Evolutionary conservation across 139 green algal species (phyloP).

Genomic region (Picochlorum costavermella): DNA sequence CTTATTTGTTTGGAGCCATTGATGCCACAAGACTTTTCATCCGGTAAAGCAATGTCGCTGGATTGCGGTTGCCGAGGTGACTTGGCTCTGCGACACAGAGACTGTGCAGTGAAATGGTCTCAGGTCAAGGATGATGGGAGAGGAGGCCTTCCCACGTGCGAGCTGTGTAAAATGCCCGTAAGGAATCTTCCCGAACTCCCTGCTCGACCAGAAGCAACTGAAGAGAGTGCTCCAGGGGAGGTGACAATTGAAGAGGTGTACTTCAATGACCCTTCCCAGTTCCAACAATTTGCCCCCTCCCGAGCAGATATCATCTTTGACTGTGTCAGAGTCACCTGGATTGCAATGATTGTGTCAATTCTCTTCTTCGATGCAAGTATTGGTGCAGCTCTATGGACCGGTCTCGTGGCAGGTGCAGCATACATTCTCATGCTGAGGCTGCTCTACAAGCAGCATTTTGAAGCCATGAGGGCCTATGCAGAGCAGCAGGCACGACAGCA

Average conservation of each 20-base stretch:
- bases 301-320: slow-evolving; percentile 70
- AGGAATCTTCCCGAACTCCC: slow-evolving; percentile 42
- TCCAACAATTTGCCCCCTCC: slow-evolving; percentile 24
- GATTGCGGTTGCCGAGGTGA: slow-evolving; percentile 71
- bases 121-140: slow-evolving; percentile 50
- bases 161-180: slow-evolving; percentile 57
- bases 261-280: slow-evolving; percentile 10
- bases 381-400: slow-evolving; percentile 42
- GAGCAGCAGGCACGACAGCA: slow-evolving; percentile 13
- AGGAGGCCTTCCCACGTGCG: slow-evolving; percentile 39
- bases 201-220: slow-evolving; percentile 3
- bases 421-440: slow-evolving; percentile 45
- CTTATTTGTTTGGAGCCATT: slow-evolving; percentile 76
- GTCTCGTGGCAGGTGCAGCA: slow-evolving; percentile 40
- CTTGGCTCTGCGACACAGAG: slow-evolving; percentile 61
- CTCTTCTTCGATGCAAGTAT: slow-evolving; percentile 54
- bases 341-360: slow-evolving; percentile 47
- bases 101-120: slow-evolving; percentile 75
- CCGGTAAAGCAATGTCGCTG: slow-evolving; percentile 59
- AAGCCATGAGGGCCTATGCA: slow-evolving; percentile 20
- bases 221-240: background rate
- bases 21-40: slow-evolving; percentile 36
- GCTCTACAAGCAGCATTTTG: slow-evolving; percentile 44
- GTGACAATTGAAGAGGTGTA: background rate
- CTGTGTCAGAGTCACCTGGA: slow-evolving; percentile 70